Percentiles rank a stretch among this genome's conserved stretches.
Conservation (phyloP, 768 basidiomycete genomes). For the Lyophyllum atratum region DNA sequence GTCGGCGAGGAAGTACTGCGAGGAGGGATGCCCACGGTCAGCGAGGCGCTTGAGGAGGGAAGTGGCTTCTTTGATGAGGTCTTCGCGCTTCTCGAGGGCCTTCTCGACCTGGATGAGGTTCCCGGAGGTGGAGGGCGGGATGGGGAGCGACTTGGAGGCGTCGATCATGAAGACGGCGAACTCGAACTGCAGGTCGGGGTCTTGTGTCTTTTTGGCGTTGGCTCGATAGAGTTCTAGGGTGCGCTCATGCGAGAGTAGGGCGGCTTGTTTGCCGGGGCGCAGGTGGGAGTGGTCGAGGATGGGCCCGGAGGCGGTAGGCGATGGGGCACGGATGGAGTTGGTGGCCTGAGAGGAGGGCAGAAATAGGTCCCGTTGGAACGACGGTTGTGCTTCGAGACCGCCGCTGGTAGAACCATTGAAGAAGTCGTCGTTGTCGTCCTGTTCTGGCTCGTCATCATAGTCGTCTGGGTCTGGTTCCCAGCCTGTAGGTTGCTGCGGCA, state of each 20-base stretch:
- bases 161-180: conserved; percentile 99
- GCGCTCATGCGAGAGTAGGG: conserved; percentile 91
- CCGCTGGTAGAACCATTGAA: conserved; percentile 19
- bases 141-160: conserved; percentile 87
- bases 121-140: conserved; percentile 66
- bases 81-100: conserved; percentile 81
- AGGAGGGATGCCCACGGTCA: conserved; percentile 90
- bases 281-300: conserved; percentile 92
- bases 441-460: conserved; percentile 16
- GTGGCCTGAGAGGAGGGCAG: conserved; percentile 45
- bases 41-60: conserved; percentile 87
- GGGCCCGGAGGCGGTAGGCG: conserved; percentile 64
- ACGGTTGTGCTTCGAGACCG: conserved; percentile 9
- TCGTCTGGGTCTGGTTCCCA: conserved; percentile 20
- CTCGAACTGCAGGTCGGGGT: conserved; percentile 96
- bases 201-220: conserved; percentile 98
- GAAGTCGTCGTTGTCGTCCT: conserved; percentile 24
- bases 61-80: conserved; percentile 87
- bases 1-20: conserved; percentile 97
- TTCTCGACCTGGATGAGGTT: conserved; percentile 83
- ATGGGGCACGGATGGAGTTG: conserved; percentile 65
- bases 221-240: conserved; percentile 96
- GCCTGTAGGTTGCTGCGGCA: neutral
- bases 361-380: conserved; percentile 15
- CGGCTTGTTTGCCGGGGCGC: conserved; percentile 88